These are phyloP conservation scores for Alternaria novae-zelandiae DNA, from an alignment of 2,329 filamentous ascomycete species.

Conservation along the genomic window DNA sequence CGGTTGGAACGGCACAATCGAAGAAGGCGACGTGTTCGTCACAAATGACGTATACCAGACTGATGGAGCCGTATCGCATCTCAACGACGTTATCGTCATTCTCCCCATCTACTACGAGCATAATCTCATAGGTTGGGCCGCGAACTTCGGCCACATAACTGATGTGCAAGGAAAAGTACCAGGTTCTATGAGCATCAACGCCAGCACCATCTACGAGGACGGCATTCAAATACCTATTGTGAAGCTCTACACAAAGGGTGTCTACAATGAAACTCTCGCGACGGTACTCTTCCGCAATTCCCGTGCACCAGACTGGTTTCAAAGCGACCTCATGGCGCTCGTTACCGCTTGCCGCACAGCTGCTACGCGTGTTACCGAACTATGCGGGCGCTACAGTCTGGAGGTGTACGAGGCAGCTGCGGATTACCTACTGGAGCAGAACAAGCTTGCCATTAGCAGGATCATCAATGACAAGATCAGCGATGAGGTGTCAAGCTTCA, in stretches of 20 bases:
- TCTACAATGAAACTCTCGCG: constrained; percentile 54
- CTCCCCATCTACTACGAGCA: constrained; percentile 56
- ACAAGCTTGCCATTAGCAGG: constrained; percentile 53
- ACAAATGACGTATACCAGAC: constrained; percentile 60
- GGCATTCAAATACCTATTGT: constrained; percentile 58
- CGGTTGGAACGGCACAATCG: constrained; percentile 55
- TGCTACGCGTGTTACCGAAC: constrained; percentile 53
- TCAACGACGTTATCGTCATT: constrained; percentile 59
- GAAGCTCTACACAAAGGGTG: constrained; percentile 55
- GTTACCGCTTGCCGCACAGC: constrained; percentile 57
- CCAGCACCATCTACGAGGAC: constrained; percentile 57
- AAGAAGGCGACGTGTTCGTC: constrained; percentile 59
- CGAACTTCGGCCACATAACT: constrained; percentile 60
- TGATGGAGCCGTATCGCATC: constrained; percentile 57
- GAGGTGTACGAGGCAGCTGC: constrained; percentile 56
- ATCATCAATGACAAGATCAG: constrained; percentile 57
- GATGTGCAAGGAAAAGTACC: constrained; percentile 56
- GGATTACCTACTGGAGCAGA: constrained; percentile 53
- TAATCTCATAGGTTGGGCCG: constrained; percentile 56
- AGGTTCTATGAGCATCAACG: constrained; percentile 59
- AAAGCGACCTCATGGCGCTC: constrained; percentile 56
- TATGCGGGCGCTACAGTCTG: constrained; percentile 54
- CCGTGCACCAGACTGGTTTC: constrained; percentile 57
- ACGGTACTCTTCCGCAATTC: constrained; percentile 58
- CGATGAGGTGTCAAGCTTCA: constrained; percentile 52